A percentile compares a stretch with the other conserved stretches of the same genome.
These are phyloP conservation scores for Canariomyces notabilis DNA, from an alignment of 2,329 filamentous ascomycete species.

Conservation along the genomic window DNA sequence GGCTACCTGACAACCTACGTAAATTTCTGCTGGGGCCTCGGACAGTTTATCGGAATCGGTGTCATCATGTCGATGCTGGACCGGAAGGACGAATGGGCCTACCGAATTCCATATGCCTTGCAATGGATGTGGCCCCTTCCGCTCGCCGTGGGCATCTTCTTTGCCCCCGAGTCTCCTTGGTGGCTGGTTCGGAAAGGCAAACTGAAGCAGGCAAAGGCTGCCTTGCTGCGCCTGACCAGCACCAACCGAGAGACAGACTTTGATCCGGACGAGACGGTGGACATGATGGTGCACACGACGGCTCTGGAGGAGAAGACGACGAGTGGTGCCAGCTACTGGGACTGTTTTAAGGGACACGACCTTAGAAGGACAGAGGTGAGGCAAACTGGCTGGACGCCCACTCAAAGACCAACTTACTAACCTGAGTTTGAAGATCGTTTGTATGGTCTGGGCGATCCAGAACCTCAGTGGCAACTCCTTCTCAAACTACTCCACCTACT, in stretches of 20 bases:
- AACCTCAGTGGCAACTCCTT: constrained; percentile 60
- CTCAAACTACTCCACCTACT: constrained; percentile 62
- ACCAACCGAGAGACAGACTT: constrained; percentile 62
- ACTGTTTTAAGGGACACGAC: constrained; percentile 79
- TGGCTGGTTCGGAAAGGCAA: constrained; percentile 67
- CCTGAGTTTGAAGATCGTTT: constrained; percentile 44
- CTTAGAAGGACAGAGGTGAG: constrained; percentile 64
- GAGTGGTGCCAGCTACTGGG: constrained; percentile 65
- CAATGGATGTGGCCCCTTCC: constrained; percentile 77
- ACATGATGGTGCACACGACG: constrained; percentile 90
- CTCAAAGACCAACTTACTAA: constrained; percentile 23
- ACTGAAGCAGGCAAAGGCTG: constrained; percentile 59
- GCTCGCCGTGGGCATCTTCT: constrained; percentile 59
- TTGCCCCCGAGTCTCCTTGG: constrained; percentile 68
- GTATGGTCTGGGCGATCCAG: constrained; percentile 60
- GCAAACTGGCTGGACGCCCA: background rate
- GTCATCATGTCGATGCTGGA: constrained; percentile 64
- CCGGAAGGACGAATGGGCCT: constrained; percentile 59
- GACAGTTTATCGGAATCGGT: constrained; percentile 68
- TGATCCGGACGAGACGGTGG: constrained; percentile 75
- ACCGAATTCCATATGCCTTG: constrained; percentile 64
- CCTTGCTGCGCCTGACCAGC: constrained; percentile 62
- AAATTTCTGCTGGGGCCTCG: constrained; percentile 74
- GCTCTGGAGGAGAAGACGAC: constrained; percentile 74
- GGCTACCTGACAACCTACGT: constrained; percentile 70